Evolutionary conservation across 208 protist genomes (phyloP).

Genomic region (Acanthamoeba quina): DNA sequence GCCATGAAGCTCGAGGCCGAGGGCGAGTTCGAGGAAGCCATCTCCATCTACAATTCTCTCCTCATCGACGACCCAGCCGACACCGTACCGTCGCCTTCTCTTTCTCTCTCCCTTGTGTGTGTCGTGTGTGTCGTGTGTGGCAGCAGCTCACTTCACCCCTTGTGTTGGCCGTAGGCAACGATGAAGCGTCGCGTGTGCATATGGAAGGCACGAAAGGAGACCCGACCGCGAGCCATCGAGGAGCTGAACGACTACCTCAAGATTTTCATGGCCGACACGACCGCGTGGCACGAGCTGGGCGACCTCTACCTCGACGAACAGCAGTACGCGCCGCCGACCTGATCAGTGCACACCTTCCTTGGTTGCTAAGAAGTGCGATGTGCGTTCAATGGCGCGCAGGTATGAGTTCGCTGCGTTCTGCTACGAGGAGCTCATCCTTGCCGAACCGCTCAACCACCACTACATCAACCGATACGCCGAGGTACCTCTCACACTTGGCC

Average conservation of each 20-base stretch:
- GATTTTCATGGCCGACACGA: conserved; percentile 71
- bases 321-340: neutral
- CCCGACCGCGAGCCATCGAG: conserved; percentile 32
- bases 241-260: conserved; percentile 72
- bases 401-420: conserved; percentile 51
- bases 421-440: conserved; percentile 70
- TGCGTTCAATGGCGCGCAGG: neutral
- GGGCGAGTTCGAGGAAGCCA: conserved; percentile 6
- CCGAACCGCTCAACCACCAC: conserved; percentile 54
- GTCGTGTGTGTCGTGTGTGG: neutral
- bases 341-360: neutral
- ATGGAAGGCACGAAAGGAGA: conserved; percentile 38
- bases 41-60: conserved; percentile 44
- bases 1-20: conserved; percentile 62
- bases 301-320: conserved; percentile 71
- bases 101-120: neutral
- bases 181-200: conserved; percentile 58
- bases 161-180: neutral
- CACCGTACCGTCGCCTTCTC: neutral
- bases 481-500: neutral
- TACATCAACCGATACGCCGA: conserved; percentile 65
- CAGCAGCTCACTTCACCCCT: neutral
- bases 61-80: conserved; percentile 57
- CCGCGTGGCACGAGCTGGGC: conserved; percentile 69
- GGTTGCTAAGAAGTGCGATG: no score